phyloP scores from a whole-genome alignment of 1,139 yeast species.

The Lodderomyces jiufengensis region DNA sequence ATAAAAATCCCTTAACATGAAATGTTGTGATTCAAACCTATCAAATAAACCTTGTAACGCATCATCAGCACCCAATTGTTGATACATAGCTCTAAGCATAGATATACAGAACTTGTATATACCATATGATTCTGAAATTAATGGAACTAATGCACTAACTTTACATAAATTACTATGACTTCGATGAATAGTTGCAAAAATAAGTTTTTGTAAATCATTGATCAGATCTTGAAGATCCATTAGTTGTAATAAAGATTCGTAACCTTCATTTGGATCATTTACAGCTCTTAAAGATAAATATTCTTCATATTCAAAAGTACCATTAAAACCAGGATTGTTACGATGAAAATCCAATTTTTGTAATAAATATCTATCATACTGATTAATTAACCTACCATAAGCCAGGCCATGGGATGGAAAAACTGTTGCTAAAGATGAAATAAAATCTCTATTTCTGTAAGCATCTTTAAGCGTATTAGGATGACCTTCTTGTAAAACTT shows the following conservation, averaged over 20 bases:
- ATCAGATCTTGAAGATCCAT: slow-evolving; percentile 84
- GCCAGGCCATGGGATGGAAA: slow-evolving; percentile 44
- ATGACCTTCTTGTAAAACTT: slow-evolving; percentile 96
- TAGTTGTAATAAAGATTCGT: slow-evolving; percentile 80
- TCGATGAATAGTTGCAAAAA: slow-evolving; percentile 69
- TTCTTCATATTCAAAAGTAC: slow-evolving; percentile 94
- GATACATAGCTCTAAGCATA: slow-evolving; percentile 87
- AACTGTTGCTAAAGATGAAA: slow-evolving; percentile 39
- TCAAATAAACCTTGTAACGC: slow-evolving; percentile 73
- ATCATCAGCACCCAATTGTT: slow-evolving; percentile 72
- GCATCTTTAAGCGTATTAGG: slow-evolving; percentile 82
- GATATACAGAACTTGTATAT: slow-evolving; percentile 85
- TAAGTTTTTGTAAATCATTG: slow-evolving; percentile 72
- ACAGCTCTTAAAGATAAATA: slow-evolving; percentile 84
- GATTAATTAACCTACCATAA: slow-evolving; percentile 73
- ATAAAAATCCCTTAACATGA: slow-evolving; percentile 76
- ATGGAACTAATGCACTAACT: slow-evolving; percentile 83
- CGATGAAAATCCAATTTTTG: slow-evolving; percentile 81
- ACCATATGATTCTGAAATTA: slow-evolving; percentile 92
- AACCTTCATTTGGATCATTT: slow-evolving; percentile 94
- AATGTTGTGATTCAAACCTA: slow-evolving; percentile 76
- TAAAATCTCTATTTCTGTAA: slow-evolving; percentile 56
- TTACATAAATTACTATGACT: slow-evolving; percentile 74
- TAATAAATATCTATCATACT: slow-evolving; percentile 67
- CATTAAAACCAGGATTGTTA: slow-evolving; percentile 84